Percentiles rank a stretch among this genome's conserved stretches.
These are phyloP conservation scores for Papiliotrema nemorosa DNA, from an alignment of 1,284 basidiomycete genomes.

Conservation along the genomic window DNA sequence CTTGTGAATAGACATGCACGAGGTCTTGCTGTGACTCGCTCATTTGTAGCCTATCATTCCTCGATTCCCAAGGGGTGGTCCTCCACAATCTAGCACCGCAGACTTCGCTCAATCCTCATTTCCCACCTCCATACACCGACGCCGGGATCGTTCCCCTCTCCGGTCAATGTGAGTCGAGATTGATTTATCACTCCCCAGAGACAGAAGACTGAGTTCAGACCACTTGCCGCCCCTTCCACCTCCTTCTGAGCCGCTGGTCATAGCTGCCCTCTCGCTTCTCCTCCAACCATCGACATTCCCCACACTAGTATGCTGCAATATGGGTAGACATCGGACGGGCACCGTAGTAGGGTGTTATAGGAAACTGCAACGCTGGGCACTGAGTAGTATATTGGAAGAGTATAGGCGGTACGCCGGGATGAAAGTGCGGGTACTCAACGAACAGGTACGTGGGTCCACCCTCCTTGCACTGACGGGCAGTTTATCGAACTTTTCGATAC, in stretches of 20 bases:
- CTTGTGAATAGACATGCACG: constrained; percentile 43
- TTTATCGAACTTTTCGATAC: constrained; percentile 58
- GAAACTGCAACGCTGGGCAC: constrained; percentile 52
- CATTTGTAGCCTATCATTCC: constrained; percentile 45
- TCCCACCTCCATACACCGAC: constrained; percentile 48
- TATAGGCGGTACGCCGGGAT: constrained; percentile 54
- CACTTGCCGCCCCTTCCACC: constrained; percentile 46
- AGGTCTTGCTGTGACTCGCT: too few species aligned
- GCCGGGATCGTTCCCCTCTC: constrained; percentile 40
- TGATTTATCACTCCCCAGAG: background rate
- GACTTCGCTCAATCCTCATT: constrained; percentile 42
- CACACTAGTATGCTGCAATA: constrained; percentile 55
- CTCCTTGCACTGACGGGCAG: constrained; percentile 22
- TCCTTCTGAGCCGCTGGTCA: constrained; percentile 53
- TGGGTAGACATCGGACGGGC: constrained; percentile 54
- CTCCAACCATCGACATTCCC: constrained; percentile 53
- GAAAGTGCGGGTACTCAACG: constrained; percentile 55
- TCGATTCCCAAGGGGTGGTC: constrained; percentile 41
- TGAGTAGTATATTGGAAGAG: constrained; percentile 54
- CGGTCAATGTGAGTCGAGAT: constrained; percentile 34
- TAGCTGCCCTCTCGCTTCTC: constrained; percentile 53
- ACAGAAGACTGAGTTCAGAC: constrained; percentile 16
- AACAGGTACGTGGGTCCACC: constrained; percentile 46
- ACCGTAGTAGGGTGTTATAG: constrained; percentile 54
- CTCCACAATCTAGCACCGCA: constrained; percentile 45